Base-by-base conservation (phyloP, 345 rosid species). In the Rhodamnia argentea region DNA sequence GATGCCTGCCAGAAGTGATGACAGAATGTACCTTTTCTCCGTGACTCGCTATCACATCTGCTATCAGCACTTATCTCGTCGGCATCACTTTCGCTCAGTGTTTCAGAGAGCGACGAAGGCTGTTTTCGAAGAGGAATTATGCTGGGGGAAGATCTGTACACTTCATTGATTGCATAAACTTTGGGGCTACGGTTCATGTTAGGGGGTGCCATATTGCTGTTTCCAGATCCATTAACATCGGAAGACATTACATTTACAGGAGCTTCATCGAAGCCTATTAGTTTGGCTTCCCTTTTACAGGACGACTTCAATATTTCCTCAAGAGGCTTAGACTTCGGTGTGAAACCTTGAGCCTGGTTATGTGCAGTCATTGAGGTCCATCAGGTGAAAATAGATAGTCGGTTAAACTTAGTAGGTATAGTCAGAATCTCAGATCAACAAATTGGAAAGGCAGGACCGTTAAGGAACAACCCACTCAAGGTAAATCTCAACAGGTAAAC, bases 191-290 rank as follows among this genome's bases (percentile, higher is more conserved):
- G 56, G 84, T 85, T 75, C 62, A 84, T 52, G 56, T 37, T 83
- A 55, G 78, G 75, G 62, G 83, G 84, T 86, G 89, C 92, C 59
- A 86, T 15, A 22, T 83, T 87, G 89, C 89, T 82, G 62, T 83
- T 89, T 87, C 84, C 92, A 74, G 87, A 62, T 70, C 53, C 90
- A 40, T 10, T 26, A 16, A 54, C 87, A 87, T 86, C 87, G 56
- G 86, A 82, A 85, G 86, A 87, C 23, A 52, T 62, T 82, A 95
- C 91, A 86, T 94, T 90, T 83, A 93, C 59, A 5, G 96, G 95
- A 29, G 85, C 92, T 92, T 95, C 99, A 89, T 94, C 90, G 83
- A 88, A 96, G 88, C 99, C 99, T 85, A 96, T 92, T 91, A 96
- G 89, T 90, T 87, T 91, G 86, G 98, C 92, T 86, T 95, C 94